Evolutionary conservation across 768 basidiomycete genomes (phyloP), one percentile per base, ranked within the genome.

Genomic region (Tremella mesenterica): DNA sequence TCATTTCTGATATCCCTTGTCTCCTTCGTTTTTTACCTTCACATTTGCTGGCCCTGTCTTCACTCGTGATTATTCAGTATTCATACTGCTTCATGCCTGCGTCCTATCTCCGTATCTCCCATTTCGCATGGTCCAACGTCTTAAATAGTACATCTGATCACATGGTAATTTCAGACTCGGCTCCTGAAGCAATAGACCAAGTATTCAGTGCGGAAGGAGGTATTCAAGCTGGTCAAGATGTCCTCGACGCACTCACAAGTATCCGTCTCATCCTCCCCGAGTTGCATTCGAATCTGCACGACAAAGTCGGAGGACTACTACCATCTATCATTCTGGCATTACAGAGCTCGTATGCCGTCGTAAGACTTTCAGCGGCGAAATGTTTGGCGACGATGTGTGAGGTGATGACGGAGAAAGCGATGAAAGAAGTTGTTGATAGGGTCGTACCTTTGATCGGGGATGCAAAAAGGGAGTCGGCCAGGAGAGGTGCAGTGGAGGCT

Each of bases 181-280:
- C 43, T 21, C 43, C 52, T 20, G 39, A 47, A n/a, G 44, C 43
- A 10, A 45, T 50, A 6, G 53, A 61, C 27, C 38, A 52, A 20
- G 6, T 26, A 14, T 44, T 63, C 1, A n/a, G n/a, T n/a, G n/a
- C n/a, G n/a, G n/a, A n/a, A n/a, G n/a, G n/a, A n/a, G n/a, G n/a
- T n/a, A n/a, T n/a, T n/a, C n/a, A n/a, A n/a, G 26, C 41, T 18
- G 69, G 69, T 21, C 64, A 66, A 54, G 62, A 65, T 26, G 34
- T 96, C 29, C 83, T 99, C 53, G 95, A 99, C 74, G 85, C 86
- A 7, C 76, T 97, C 44, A 93, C 90, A 53, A 86, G 92, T 33
- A 77, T 97, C 16, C 85, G 89, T 59, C 84, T 86, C 16, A 79
- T 90, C 45, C 80, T 83, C 1, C 85, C 87, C 0, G 80, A 84